Conservation (phyloP, 768 basidiomycete species). For the Serendipita vermifera region DNA sequence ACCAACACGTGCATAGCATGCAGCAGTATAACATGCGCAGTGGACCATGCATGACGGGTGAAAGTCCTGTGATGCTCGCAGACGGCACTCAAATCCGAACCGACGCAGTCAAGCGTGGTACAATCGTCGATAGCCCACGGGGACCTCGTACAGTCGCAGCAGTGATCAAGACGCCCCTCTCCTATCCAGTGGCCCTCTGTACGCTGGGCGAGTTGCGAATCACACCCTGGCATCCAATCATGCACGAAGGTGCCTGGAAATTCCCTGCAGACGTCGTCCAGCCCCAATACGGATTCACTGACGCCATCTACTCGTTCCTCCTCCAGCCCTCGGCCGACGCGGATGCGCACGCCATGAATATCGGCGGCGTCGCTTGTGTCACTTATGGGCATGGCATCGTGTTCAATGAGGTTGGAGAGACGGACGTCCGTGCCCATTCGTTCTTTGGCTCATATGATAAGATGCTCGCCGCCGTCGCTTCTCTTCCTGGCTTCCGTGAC, state of each 20-base stretch:
- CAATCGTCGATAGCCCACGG: constrained; percentile 8
- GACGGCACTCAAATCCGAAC: background rate
- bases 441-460: constrained; percentile 14
- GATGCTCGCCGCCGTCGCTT: constrained; percentile 8
- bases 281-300: background rate
- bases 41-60: constrained; percentile 14
- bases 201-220: constrained; percentile 11
- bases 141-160: constrained; percentile 8
- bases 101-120: constrained; percentile 8
- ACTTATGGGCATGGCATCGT: constrained; percentile 14
- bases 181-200: constrained; percentile 4
- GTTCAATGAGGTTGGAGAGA: background rate
- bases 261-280: constrained; percentile 14
- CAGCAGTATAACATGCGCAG: constrained; percentile 10
- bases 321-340: constrained; percentile 9
- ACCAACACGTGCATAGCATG: constrained; percentile 7
- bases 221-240: constrained; percentile 16
- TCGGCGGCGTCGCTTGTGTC: constrained; percentile 13
- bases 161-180: constrained; percentile 11
- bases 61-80: constrained; percentile 9
- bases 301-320: constrained; percentile 16
- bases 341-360: constrained; percentile 13
- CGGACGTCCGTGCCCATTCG: constrained; percentile 13
- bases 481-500: background rate
- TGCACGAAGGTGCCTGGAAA: constrained; percentile 12